Percentiles rank a stretch among this genome's conserved stretches.
Conservation (phyloP, 495 filamentous ascomycete species). For the Xylaria longipes region DNA sequence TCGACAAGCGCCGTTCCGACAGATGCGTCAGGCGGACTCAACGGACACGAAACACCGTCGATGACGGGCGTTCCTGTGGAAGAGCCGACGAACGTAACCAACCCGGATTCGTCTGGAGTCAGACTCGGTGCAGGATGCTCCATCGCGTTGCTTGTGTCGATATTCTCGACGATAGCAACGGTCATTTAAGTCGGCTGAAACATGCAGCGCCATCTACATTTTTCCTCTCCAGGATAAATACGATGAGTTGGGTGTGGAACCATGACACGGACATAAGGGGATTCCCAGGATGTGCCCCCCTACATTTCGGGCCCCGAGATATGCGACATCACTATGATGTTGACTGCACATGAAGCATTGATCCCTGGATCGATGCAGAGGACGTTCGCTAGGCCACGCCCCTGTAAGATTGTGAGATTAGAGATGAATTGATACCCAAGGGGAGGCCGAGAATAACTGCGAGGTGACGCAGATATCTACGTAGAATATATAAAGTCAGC, state of each 20-base stretch:
- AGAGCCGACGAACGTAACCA: neutral
- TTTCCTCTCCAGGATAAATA: neutral
- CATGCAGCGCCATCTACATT: neutral
- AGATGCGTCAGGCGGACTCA: neutral
- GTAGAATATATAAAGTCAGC: constrained; percentile 6
- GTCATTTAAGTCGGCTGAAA: neutral
- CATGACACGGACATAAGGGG: neutral
- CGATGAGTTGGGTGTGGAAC: neutral
- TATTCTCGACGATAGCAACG: constrained; percentile 15
- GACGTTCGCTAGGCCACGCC: neutral
- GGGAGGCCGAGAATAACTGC: neutral
- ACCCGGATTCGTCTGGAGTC: constrained; percentile 10
- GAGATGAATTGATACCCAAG: constrained; percentile 26
- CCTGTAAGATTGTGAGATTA: constrained; percentile 8
- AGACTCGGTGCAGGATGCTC: constrained; percentile 14
- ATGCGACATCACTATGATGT: neutral
- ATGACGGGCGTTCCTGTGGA: neutral
- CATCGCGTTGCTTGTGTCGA: constrained; percentile 3
- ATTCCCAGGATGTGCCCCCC: neutral
- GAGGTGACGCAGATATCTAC: neutral
- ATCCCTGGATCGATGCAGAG: constrained; percentile 1
- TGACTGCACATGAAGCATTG: neutral
- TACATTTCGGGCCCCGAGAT: neutral
- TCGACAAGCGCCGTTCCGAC: neutral
- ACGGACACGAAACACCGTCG: constrained; percentile 24